Percentiles rank a stretch among this genome's conserved stretches.
Evolutionary conservation across 495 filamentous ascomycete genomes (phyloP).

Genomic region (Neurospora sp.): DNA sequence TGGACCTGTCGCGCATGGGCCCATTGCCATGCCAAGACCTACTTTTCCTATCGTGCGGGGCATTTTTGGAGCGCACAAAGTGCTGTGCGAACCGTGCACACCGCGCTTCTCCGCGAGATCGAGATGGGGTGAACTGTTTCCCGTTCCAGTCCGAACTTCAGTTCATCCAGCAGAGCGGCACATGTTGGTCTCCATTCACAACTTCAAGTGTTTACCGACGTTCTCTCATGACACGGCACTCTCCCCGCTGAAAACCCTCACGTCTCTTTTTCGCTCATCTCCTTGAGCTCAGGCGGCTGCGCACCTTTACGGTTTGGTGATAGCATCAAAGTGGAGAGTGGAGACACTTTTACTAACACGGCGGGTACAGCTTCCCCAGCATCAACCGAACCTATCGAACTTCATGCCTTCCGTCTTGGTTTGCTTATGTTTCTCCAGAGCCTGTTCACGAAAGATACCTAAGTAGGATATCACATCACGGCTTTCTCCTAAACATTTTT

Average conservation of each 20-base stretch:
- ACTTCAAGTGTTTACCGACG: not conserved
- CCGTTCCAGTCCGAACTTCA: not conserved
- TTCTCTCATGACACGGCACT: not conserved
- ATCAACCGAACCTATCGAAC: not conserved
- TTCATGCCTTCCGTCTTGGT: not conserved
- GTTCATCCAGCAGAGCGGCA: not conserved
- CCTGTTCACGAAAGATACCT: not conserved
- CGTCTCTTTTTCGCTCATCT: not conserved
- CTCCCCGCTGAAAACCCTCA: not conserved
- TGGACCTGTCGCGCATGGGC: slow-evolving; percentile 1
- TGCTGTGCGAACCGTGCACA: not conserved
- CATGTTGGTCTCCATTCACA: too few species aligned
- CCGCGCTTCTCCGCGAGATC: not conserved
- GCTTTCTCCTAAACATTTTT: not conserved
- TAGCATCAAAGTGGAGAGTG: not conserved
- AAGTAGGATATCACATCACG: not conserved
- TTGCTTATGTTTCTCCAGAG: not conserved
- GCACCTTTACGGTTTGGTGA: not conserved
- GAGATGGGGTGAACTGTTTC: not conserved
- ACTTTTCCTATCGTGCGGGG: not conserved
- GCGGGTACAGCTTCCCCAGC: not conserved
- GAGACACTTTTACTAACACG: not conserved
- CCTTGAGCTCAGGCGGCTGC: not conserved
- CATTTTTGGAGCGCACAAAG: not conserved
- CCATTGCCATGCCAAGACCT: slow-evolving; percentile 1